Percentiles rank a stretch among this genome's conserved stretches.
phyloP scores from a whole-genome alignment of 176 grass and related monocot genomes.

The Cenchrus fungigraminus region DNA sequence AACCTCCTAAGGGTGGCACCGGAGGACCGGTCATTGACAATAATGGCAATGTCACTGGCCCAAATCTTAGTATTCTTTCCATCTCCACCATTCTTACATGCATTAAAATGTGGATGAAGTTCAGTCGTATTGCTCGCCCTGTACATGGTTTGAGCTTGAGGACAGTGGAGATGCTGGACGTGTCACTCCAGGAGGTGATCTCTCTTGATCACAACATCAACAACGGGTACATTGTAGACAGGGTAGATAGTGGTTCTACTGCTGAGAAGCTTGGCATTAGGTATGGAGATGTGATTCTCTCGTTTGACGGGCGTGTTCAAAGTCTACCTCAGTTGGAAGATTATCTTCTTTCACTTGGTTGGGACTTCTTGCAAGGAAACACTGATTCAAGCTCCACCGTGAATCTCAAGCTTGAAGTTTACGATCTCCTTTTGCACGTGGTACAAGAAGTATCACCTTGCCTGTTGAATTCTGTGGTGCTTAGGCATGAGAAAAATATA shows the following conservation, averaged over 20 bases:
- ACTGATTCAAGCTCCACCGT: neutral
- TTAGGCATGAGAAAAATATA: neutral
- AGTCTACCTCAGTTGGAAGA: constrained; percentile 28
- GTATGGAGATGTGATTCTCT: constrained; percentile 15
- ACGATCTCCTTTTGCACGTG: neutral
- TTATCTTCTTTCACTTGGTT: constrained; percentile 30
- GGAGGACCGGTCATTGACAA: neutral
- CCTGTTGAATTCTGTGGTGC: neutral
- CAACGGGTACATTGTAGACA: neutral
- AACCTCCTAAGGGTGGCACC: neutral
- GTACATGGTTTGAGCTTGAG: neutral
- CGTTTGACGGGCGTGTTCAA: neutral
- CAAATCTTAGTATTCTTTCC: neutral
- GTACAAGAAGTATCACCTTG: neutral
- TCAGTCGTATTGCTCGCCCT: neutral
- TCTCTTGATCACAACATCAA: neutral
- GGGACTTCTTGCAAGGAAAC: neutral
- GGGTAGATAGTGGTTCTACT: neutral
- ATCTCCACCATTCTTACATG: neutral
- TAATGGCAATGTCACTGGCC: neutral
- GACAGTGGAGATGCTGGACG: neutral
- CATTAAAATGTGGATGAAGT: constrained; percentile 21
- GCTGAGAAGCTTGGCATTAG: constrained; percentile 25
- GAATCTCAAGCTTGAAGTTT: constrained; percentile 25
- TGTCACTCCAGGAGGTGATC: neutral